Percentiles rank a stretch among this genome's conserved stretches.
Conservation (phyloP, 148 eudicot genomes). For the Rhododendron ovatum region DNA sequence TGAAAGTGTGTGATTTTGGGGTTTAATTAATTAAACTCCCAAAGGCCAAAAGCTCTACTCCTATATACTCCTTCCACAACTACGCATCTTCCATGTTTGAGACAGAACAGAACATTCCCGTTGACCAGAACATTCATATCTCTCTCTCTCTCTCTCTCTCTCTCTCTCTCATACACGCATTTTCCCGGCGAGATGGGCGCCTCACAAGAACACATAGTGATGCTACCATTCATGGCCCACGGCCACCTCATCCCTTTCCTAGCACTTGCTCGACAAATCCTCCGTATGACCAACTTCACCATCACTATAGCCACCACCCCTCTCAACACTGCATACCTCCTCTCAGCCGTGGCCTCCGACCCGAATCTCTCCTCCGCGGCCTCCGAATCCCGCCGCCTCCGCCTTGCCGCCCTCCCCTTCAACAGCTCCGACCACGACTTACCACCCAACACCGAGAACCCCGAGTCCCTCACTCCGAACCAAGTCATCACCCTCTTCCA, state of each 20-base stretch:
- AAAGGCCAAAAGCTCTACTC: no score
- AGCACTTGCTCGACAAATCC: slow-evolving; percentile 41
- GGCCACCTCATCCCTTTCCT: slow-evolving; percentile 65
- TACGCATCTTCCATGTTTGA: no score
- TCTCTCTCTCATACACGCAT: no score
- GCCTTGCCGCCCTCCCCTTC: slow-evolving; percentile 35
- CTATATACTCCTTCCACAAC: no score
- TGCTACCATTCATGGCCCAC: slow-evolving; percentile 65
- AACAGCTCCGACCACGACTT: slow-evolving; percentile 33
- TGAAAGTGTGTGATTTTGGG: no score
- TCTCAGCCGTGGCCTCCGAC: slow-evolving; percentile 12
- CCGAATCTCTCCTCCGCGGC: neutral
- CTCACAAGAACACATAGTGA: slow-evolving; percentile 35
- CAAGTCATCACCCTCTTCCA: slow-evolving; percentile 28
- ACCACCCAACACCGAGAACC: slow-evolving; percentile 50
- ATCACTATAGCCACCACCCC: slow-evolving; percentile 52
- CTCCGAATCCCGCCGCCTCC: slow-evolving; percentile 1
- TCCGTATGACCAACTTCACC: slow-evolving; percentile 21
- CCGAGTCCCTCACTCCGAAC: slow-evolving; percentile 27
- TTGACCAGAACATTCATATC: no score
- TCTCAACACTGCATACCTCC: slow-evolving; percentile 35
- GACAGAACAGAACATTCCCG: no score
- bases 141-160: no score
- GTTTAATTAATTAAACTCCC: no score
- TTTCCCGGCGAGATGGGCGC: neutral